These are phyloP conservation scores for Mrakia hoshinonis DNA, from an alignment of 768 basidiomycete species.

Conservation along the genomic window DNA sequence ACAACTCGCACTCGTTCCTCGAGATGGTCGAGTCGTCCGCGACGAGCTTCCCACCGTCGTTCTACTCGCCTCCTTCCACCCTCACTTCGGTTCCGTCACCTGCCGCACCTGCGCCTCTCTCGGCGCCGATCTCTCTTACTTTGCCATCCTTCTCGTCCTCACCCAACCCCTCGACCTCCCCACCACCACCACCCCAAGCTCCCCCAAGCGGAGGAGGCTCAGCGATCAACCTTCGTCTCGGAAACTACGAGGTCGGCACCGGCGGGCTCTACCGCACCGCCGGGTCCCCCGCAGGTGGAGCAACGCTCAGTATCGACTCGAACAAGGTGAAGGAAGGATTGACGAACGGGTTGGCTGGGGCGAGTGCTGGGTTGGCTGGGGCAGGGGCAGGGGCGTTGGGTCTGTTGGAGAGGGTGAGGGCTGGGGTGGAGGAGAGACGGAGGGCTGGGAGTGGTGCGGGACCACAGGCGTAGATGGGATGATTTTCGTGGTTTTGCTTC, in stretches of 20 bases:
- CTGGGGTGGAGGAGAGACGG: slow-evolving; percentile 50
- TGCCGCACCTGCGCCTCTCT: slow-evolving; percentile 46
- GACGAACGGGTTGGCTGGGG: slow-evolving; percentile 21
- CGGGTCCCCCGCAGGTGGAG: slow-evolving; percentile 46
- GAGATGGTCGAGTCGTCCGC: slow-evolving; percentile 73
- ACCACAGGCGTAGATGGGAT: too few species aligned
- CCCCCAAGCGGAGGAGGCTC: slow-evolving; percentile 44
- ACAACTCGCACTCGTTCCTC: slow-evolving; percentile 89
- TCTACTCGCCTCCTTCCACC: slow-evolving; percentile 34
- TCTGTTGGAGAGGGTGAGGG: slow-evolving; percentile 79
- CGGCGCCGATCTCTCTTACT: slow-evolving; percentile 65
- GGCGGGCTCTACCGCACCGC: slow-evolving; percentile 83
- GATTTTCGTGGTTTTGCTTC: too few species aligned
- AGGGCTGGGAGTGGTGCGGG: neutral
- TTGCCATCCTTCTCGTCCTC: slow-evolving; percentile 44
- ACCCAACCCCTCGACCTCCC: neutral
- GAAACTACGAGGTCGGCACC: slow-evolving; percentile 84
- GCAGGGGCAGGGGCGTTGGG: slow-evolving; percentile 45
- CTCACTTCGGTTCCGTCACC: slow-evolving; percentile 24
- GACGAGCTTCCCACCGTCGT: slow-evolving; percentile 41
- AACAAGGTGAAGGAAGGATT: slow-evolving; percentile 43
- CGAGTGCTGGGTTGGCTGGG: slow-evolving; percentile 24
- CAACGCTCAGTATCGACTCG: slow-evolving; percentile 42
- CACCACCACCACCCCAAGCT: neutral
- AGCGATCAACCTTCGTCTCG: slow-evolving; percentile 80